phyloP scores from a whole-genome alignment of 2,329 filamentous ascomycete genomes.

The Fusarium sp. region DNA sequence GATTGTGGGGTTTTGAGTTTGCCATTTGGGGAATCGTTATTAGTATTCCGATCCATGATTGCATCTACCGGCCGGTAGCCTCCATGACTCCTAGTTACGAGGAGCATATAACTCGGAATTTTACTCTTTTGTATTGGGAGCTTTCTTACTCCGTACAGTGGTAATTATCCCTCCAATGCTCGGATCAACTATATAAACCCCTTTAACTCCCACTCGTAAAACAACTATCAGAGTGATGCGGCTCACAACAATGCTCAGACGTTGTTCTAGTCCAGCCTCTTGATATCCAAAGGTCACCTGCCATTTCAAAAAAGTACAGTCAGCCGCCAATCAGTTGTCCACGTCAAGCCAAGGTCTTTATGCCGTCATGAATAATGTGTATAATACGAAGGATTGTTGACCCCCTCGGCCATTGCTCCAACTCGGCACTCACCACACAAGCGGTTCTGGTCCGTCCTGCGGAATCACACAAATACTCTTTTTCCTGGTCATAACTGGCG shows the following conservation, averaged over 20 bases:
- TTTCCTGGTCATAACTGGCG: background rate
- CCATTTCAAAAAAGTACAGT: conserved; percentile 19
- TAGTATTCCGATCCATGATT: background rate
- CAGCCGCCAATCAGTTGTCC: conserved; percentile 10
- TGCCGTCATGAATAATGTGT: conserved; percentile 1
- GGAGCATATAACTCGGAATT: background rate
- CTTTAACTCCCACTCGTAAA: background rate
- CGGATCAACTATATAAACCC: background rate
- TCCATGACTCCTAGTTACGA: background rate
- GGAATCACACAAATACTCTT: conserved; percentile 8
- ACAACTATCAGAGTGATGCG: conserved; percentile 2
- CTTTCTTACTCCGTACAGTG: background rate
- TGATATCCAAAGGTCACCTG: conserved; percentile 29
- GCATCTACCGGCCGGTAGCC: background rate
- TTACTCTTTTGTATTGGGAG: background rate
- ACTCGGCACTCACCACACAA: background rate
- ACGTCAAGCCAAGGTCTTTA: background rate
- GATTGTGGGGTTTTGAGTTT: conserved; percentile 28
- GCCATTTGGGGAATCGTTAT: conserved; percentile 3
- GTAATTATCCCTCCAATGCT: background rate
- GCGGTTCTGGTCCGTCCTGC: conserved; percentile 18
- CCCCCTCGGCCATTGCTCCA: background rate
- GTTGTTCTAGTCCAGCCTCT: conserved; percentile 21
- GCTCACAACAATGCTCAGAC: conserved; percentile 9
- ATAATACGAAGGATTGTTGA: background rate